phyloP scores from a whole-genome alignment of 208 protist genomes.

The Porcisia deanei region DNA sequence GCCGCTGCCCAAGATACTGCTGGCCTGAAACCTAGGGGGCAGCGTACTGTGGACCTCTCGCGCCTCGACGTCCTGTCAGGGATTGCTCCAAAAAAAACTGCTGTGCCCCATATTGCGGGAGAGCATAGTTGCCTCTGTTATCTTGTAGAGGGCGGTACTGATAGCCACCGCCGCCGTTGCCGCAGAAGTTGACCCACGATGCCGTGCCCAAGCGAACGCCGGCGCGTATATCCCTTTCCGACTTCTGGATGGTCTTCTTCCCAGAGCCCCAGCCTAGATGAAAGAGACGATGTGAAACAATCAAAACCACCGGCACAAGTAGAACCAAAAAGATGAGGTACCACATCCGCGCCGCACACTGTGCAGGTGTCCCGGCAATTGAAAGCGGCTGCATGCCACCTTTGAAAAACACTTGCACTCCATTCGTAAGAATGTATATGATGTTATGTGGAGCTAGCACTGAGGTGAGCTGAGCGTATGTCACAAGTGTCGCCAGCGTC shows the following conservation, averaged over 20 bases:
- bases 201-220: slow-evolving; percentile 37
- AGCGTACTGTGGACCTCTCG: slow-evolving; percentile 9
- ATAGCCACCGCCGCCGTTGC: slow-evolving; percentile 6
- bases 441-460: slow-evolving; percentile 47
- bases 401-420: slow-evolving; percentile 46
- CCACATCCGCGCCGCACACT: slow-evolving; percentile 71
- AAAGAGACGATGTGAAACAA: slow-evolving; percentile 54
- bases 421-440: slow-evolving; percentile 38
- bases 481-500: slow-evolving; percentile 46
- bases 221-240: slow-evolving; percentile 74
- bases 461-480: slow-evolving; percentile 46
- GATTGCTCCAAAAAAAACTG: background rate
- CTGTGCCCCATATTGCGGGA: background rate
- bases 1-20: slow-evolving; percentile 3
- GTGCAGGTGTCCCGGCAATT: slow-evolving; percentile 29
- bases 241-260: slow-evolving; percentile 37
- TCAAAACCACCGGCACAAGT: slow-evolving; percentile 59
- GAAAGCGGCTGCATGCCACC: slow-evolving; percentile 22
- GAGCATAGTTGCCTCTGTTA: slow-evolving; percentile 8
- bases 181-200: slow-evolving; percentile 19
- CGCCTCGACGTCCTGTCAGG: background rate
- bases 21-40: background rate
- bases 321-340: slow-evolving; percentile 87
- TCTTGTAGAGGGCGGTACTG: slow-evolving; percentile 16
- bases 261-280: slow-evolving; percentile 52